Evolutionary conservation across 192 early-diverging fungal genomes (phyloP).

Genomic region (Spizellomyces punctatus): DNA sequence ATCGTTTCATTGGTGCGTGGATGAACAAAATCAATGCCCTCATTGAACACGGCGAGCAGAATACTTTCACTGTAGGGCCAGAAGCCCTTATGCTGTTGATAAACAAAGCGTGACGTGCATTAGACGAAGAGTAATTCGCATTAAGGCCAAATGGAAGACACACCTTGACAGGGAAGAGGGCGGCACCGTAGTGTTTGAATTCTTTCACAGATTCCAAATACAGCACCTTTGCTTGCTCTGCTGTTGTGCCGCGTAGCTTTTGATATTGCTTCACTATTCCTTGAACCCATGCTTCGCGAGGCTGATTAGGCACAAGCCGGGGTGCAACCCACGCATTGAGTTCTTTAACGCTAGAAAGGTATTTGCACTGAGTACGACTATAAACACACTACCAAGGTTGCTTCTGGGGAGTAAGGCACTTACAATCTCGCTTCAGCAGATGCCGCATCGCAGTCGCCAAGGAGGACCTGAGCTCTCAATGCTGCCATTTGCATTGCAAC

Average conservation of each 20-base stretch:
- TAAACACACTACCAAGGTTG: constrained; percentile 2
- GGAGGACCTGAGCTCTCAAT: constrained; percentile 45
- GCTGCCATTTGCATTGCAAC: constrained; percentile 52
- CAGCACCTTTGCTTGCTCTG: constrained; percentile 38
- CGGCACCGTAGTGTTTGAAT: constrained; percentile 49
- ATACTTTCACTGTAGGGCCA: constrained; percentile 53
- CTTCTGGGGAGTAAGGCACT: neutral
- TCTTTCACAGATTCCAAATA: constrained; percentile 47
- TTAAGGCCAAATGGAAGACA: constrained; percentile 1
- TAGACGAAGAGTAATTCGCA: neutral
- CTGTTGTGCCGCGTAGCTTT: constrained; percentile 33
- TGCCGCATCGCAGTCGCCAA: constrained; percentile 47
- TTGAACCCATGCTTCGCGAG: constrained; percentile 42
- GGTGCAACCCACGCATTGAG: constrained; percentile 42
- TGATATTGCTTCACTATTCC: constrained; percentile 50
- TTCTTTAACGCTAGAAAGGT: constrained; percentile 23
- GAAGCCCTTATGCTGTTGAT: constrained; percentile 38
- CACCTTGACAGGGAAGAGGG: constrained; percentile 49
- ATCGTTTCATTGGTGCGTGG: constrained; percentile 42
- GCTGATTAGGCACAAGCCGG: constrained; percentile 39
- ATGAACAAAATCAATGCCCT: constrained; percentile 53
- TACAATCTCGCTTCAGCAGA: constrained; percentile 38
- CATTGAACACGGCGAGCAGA: constrained; percentile 38
- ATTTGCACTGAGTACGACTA: constrained; percentile 4
- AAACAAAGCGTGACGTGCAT: constrained; percentile 22